Evolutionary conservation across 2,329 filamentous ascomycete species (phyloP).

Genomic region (Coniochaeta pulveracea): DNA sequence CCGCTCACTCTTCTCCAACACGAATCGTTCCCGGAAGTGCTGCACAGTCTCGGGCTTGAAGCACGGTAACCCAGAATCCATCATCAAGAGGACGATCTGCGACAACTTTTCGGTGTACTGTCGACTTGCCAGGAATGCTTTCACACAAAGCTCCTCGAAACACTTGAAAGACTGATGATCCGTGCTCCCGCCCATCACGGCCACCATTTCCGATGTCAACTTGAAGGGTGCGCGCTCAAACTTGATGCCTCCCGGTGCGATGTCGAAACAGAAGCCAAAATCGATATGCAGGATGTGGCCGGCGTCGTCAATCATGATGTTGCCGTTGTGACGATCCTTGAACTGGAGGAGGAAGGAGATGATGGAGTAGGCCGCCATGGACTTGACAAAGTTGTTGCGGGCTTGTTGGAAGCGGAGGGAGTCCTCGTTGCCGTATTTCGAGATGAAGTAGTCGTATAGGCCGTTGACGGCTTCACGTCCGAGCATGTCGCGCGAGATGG

Average conservation of each 20-base stretch:
- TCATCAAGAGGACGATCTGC: constrained; percentile 87
- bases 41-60: constrained; percentile 94
- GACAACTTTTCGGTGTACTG: constrained; percentile 81
- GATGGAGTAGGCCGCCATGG: constrained; percentile 96
- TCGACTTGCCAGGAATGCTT: constrained; percentile 81
- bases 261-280: constrained; percentile 99
- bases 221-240: constrained; percentile 99
- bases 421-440: constrained; percentile 94
- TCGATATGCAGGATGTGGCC: constrained; percentile 98
- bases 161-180: constrained; percentile 83
- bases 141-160: constrained; percentile 95
- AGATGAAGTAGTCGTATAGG: constrained; percentile 95
- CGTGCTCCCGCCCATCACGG: constrained; percentile 89
- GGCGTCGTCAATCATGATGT: constrained; percentile 98
- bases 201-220: constrained; percentile 91
- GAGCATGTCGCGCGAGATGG: constrained; percentile 96
- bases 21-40: constrained; percentile 88
- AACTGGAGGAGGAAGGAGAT: constrained; percentile 96
- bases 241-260: constrained; percentile 89
- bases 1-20: constrained; percentile 79
- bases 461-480: constrained; percentile 96
- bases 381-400: constrained; percentile 95
- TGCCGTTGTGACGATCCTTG: constrained; percentile 98
- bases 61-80: constrained; percentile 90
- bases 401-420: constrained; percentile 91